Conservation (phyloP, 345 rosid species). For the Populus tremula region DNA sequence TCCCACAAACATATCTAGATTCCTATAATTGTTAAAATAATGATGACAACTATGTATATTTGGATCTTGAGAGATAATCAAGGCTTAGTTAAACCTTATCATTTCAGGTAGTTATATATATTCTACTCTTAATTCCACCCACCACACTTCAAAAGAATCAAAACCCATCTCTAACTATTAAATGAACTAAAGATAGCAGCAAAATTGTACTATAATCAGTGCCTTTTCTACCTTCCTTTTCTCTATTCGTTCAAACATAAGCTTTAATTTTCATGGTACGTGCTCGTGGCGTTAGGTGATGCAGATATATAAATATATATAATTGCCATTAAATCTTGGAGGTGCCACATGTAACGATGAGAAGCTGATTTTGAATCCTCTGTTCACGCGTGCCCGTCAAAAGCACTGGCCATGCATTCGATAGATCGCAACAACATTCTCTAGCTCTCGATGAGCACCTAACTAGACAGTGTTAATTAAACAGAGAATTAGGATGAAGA, state of each 20-base stretch:
- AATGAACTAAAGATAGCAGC: neutral
- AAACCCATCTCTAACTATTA: neutral
- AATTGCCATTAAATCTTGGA: constrained; percentile 13
- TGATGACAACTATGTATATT: neutral
- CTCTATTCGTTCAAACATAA: no score
- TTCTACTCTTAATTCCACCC: constrained; percentile 9
- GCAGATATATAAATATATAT: neutral
- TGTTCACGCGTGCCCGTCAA: constrained; percentile 30
- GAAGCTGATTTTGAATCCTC: constrained; percentile 16
- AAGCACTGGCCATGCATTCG: constrained; percentile 7
- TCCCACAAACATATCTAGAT: constrained; percentile 4
- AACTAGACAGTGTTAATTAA: neutral
- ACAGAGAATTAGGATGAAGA: neutral
- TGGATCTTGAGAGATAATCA: neutral
- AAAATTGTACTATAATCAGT: no score
- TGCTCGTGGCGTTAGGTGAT: neutral
- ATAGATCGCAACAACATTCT: constrained; percentile 24
- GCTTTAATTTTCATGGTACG: no score
- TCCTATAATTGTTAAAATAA: neutral
- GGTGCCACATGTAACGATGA: constrained; percentile 32
- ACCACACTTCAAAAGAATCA: constrained; percentile 13
- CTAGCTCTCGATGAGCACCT: neutral
- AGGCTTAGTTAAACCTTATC: neutral
- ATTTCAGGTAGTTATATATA: constrained; percentile 4
- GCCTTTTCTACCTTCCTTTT: no score